Conservation (phyloP, 805 yeast genomes). For the Saturnispora halmiae region DNA sequence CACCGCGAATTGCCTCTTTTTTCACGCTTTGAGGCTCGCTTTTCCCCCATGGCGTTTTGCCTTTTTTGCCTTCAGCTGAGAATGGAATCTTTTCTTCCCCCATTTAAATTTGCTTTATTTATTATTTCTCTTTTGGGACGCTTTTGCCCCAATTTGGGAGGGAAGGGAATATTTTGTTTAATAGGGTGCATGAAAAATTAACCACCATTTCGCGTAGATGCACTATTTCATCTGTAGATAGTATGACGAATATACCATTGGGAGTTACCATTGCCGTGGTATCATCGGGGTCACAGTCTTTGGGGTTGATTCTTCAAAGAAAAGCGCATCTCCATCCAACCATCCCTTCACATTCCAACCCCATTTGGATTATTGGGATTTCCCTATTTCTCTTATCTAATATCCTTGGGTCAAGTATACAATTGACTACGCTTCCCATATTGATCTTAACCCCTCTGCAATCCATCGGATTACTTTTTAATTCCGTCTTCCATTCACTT, state of each 20-base stretch:
- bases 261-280: slow-evolving; percentile 5
- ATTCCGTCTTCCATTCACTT: slow-evolving; percentile 61
- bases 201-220: no score
- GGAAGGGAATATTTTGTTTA: no score
- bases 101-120: no score
- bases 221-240: no score
- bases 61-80: no score
- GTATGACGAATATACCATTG: slow-evolving; percentile 4
- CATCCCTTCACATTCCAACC: slow-evolving; percentile 38
- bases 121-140: no score
- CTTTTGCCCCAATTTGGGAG: no score
- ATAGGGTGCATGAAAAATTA: no score
- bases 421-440: slow-evolving; percentile 74
- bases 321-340: slow-evolving; percentile 1
- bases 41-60: no score
- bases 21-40: no score
- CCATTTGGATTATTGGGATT: slow-evolving; percentile 69
- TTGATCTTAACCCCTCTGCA: slow-evolving; percentile 75
- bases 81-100: no score
- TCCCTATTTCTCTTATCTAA: slow-evolving; percentile 62
- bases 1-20: no score
- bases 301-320: slow-evolving; percentile 5
- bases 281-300: slow-evolving; percentile 6
- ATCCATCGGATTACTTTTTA: slow-evolving; percentile 82
- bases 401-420: slow-evolving; percentile 72